Percentiles rank a stretch among this genome's conserved stretches.
Conservation (phyloP, 192 early-diverging fungal species). For the Coemansia sp. region DNA sequence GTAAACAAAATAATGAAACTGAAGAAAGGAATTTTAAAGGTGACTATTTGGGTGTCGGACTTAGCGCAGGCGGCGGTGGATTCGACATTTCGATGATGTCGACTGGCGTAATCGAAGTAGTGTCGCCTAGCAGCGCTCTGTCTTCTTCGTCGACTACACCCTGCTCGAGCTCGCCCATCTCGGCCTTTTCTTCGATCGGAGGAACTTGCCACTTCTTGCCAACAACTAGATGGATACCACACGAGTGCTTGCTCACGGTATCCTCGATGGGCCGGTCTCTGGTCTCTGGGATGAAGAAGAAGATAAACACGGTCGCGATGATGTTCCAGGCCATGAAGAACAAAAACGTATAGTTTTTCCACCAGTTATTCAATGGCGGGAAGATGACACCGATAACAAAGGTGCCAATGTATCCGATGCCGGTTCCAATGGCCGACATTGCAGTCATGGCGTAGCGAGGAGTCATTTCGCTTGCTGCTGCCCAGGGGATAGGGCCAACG, state of each 20-base stretch:
- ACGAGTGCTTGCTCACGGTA: conserved; percentile 52
- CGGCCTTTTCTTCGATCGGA: conserved; percentile 31
- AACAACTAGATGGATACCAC: conserved; percentile 46
- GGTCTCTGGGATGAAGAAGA: conserved; percentile 77
- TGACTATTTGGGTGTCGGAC: background rate
- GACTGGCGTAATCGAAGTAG: background rate
- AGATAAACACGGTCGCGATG: conserved; percentile 65
- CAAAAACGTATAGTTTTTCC: conserved; percentile 59
- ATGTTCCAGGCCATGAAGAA: conserved; percentile 71
- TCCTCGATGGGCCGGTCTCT: conserved; percentile 75
- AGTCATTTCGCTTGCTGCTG: conserved; percentile 76
- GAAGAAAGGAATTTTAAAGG: background rate
- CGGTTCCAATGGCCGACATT: conserved; percentile 70
- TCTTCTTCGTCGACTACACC: conserved; percentile 5
- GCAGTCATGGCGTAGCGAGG: conserved; percentile 75
- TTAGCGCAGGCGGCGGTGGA: background rate
- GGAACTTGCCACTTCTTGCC: conserved; percentile 39
- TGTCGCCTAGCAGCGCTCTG: conserved; percentile 3
- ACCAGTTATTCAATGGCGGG: conserved; percentile 59
- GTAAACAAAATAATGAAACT: background rate
- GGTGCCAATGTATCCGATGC: conserved; percentile 70
- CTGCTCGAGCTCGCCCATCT: background rate
- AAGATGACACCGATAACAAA: conserved; percentile 65
- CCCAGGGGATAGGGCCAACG: conserved; percentile 82
- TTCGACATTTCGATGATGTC: background rate